These are phyloP conservation scores for Emergomyces africanus DNA, from an alignment of 2,329 filamentous ascomycete genomes.

Conservation along the genomic window DNA sequence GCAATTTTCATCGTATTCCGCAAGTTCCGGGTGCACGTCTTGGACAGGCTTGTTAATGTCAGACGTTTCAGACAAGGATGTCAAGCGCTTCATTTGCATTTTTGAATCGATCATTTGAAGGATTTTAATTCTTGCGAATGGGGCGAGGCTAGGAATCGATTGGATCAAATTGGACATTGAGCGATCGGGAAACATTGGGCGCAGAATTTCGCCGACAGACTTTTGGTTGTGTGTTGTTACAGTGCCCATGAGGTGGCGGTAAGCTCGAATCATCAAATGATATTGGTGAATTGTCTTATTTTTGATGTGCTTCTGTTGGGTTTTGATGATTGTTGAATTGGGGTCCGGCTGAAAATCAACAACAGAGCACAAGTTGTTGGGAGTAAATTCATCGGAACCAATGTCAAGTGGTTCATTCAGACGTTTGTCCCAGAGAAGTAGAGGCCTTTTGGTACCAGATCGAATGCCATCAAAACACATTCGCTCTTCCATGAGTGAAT, in stretches of 20 bases:
- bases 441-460: constrained; percentile 27
- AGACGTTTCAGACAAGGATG: neutral
- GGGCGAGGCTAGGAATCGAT: constrained; percentile 21
- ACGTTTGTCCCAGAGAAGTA: constrained; percentile 57
- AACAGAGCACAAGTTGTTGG: constrained; percentile 31
- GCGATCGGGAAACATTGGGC: constrained; percentile 19
- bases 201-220: constrained; percentile 16
- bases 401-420: constrained; percentile 55
- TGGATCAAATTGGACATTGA: constrained; percentile 20
- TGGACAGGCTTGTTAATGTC: neutral
- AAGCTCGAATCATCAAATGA: constrained; percentile 16
- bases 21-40: constrained; percentile 1
- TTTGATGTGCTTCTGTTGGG: constrained; percentile 11
- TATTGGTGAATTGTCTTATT: constrained; percentile 10
- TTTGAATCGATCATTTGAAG: constrained; percentile 10
- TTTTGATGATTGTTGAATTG: constrained; percentile 14
- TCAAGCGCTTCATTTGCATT: neutral
- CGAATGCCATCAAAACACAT: neutral
- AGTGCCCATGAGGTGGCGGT: constrained; percentile 15
- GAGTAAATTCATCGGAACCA: constrained; percentile 51
- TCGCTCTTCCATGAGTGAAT: neutral
- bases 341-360: constrained; percentile 24
- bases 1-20: constrained; percentile 9
- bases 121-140: constrained; percentile 12
- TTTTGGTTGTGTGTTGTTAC: constrained; percentile 11